Conservation (phyloP, 1,139 yeast genomes). For the Sugiyamaella japonica region DNA sequence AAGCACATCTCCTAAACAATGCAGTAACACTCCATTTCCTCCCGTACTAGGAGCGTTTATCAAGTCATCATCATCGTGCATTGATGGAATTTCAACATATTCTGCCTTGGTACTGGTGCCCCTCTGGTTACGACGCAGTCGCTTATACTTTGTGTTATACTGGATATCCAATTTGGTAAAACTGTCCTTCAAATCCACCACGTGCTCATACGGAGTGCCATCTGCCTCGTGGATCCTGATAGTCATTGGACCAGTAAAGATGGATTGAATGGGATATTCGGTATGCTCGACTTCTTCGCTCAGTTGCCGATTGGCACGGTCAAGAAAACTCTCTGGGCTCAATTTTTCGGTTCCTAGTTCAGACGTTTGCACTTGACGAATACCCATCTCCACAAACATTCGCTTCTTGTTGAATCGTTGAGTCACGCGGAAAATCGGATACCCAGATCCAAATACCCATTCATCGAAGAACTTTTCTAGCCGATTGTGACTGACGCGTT, state of each 20-base stretch:
- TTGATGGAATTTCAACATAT: slow-evolving; percentile 28
- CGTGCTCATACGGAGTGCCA: slow-evolving; percentile 99
- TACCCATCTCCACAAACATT: slow-evolving; percentile 91
- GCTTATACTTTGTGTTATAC: slow-evolving; percentile 84
- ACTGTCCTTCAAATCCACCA: slow-evolving; percentile 84
- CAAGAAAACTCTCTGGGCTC: slow-evolving; percentile 42
- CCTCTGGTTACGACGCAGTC: slow-evolving; percentile 64
- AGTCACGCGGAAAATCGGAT: slow-evolving; percentile 83
- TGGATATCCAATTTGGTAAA: slow-evolving; percentile 89
- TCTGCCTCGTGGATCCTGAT: slow-evolving; percentile 97
- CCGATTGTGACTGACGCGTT: slow-evolving; percentile 85
- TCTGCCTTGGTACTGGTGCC: slow-evolving; percentile 29
- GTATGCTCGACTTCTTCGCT: slow-evolving; percentile 29
- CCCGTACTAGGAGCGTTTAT: slow-evolving; percentile 27
- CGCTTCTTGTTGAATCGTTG: slow-evolving; percentile 93
- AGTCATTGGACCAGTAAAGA: slow-evolving; percentile 82
- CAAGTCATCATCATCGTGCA: slow-evolving; percentile 15
- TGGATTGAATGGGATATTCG: slow-evolving; percentile 29
- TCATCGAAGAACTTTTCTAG: slow-evolving; percentile 84
- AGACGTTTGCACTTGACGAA: slow-evolving; percentile 80
- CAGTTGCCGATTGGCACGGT: slow-evolving; percentile 42
- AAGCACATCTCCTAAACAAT: slow-evolving; percentile 78
- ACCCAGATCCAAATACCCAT: slow-evolving; percentile 91
- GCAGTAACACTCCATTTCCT: slow-evolving; percentile 46
- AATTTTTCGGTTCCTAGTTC: slow-evolving; percentile 49